A percentile compares a stretch with the other conserved stretches of the same genome.
These are phyloP conservation scores for Annulohypoxylon truncatum DNA, from an alignment of 2,329 filamentous ascomycete species.

Conservation along the genomic window DNA sequence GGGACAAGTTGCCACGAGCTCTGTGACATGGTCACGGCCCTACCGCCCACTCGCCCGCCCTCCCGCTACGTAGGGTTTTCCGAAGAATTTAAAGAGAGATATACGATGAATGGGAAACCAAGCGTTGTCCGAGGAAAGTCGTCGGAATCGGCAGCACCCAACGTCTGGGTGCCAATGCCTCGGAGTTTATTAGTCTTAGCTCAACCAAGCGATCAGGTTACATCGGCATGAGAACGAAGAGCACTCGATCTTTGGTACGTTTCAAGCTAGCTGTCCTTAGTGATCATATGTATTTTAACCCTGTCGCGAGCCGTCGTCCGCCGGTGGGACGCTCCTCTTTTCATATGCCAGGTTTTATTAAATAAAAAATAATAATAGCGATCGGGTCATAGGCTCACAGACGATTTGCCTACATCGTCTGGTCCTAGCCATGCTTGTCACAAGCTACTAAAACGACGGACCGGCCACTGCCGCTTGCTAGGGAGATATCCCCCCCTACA, in stretches of 20 bases:
- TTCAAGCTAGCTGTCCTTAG: constrained; percentile 47
- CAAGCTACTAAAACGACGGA: constrained; percentile 38
- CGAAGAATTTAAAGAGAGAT: constrained; percentile 12
- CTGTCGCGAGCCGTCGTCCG: constrained; percentile 42
- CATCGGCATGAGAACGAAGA: constrained; percentile 44
- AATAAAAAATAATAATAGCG: constrained; percentile 26
- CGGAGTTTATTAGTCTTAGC: constrained; percentile 41
- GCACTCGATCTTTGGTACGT: constrained; percentile 47
- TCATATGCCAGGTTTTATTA: constrained; percentile 47
- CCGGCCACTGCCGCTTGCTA: constrained; percentile 40
- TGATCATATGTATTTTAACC: constrained; percentile 37
- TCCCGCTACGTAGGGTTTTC: not conserved
- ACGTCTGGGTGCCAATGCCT: constrained; percentile 35
- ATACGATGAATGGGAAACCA: constrained; percentile 6
- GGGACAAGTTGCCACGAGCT: constrained; percentile 30
- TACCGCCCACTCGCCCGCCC: constrained; percentile 2
- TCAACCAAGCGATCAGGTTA: constrained; percentile 46
- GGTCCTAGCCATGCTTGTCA: constrained; percentile 39
- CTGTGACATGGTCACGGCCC: constrained; percentile 18
- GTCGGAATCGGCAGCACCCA: constrained; percentile 35
- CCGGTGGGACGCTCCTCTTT: constrained; percentile 46
- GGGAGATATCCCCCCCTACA: constrained; percentile 28
- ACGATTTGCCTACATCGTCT: constrained; percentile 36
- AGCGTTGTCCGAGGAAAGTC: constrained; percentile 18
- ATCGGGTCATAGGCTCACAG: constrained; percentile 43